A percentile compares a stretch with the other conserved stretches of the same genome.
Evolutionary conservation across 192 early-diverging fungal genomes (phyloP).

Genomic region (Coemansia sp.): DNA sequence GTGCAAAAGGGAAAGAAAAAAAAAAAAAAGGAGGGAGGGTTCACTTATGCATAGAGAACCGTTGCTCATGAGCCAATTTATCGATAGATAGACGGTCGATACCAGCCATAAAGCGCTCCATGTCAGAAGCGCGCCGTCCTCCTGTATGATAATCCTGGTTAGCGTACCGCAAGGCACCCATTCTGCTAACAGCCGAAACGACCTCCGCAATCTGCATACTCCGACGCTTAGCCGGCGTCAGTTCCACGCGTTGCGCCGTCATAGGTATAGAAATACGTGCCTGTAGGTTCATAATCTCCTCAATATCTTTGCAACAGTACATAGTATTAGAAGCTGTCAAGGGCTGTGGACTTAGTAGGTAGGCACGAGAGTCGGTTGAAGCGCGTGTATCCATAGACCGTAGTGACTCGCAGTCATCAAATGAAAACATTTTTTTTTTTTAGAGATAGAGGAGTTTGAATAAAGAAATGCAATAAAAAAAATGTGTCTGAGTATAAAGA

Average conservation of each 20-base stretch:
- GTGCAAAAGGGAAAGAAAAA: not conserved
- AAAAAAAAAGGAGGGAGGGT: constrained; percentile 6
- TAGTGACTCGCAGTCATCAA: constrained; percentile 22
- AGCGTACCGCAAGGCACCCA: constrained; percentile 37
- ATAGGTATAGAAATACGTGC: constrained; percentile 15
- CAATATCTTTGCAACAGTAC: constrained; percentile 16
- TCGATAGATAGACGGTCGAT: constrained; percentile 36
- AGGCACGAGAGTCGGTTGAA: constrained; percentile 33
- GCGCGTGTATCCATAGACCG: constrained; percentile 27
- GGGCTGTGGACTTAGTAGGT: not conserved
- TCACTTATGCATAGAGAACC: constrained; percentile 20
- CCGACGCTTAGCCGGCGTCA: constrained; percentile 29
- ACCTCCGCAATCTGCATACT: constrained; percentile 46
- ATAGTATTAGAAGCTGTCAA: not conserved
- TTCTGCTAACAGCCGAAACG: constrained; percentile 33
- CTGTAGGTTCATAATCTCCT: constrained; percentile 28
- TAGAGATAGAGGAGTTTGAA: not conserved
- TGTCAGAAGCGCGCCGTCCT: constrained; percentile 33
- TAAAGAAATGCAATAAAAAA: not conserved
- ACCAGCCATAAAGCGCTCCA: constrained; percentile 36
- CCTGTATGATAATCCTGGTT: constrained; percentile 43
- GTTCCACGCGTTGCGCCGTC: constrained; percentile 36
- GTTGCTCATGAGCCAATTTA: constrained; percentile 26
- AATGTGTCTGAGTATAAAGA: not conserved
- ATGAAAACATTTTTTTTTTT: not conserved